Conservation (phyloP, 75 land plant genomes). For the Isoetes taiwanensis region DNA sequence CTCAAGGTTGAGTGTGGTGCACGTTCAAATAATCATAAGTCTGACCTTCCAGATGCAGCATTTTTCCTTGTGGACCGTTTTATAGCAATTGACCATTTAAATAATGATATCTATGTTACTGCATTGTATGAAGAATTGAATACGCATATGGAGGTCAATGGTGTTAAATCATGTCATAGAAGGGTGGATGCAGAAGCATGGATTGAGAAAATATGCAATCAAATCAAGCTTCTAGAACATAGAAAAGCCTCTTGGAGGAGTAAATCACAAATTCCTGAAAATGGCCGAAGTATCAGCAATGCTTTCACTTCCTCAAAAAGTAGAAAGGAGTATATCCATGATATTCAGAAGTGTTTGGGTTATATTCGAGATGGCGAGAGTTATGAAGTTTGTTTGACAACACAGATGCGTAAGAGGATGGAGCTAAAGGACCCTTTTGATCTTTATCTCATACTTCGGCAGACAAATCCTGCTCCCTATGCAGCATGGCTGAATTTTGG, state of each 20-base stretch:
- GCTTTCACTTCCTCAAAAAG: conserved; percentile 29
- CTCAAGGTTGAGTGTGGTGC: conserved; percentile 90
- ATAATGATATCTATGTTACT: conserved; percentile 71
- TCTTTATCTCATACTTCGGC: conserved; percentile 62
- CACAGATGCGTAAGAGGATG: conserved; percentile 52
- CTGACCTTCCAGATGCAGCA: conserved; percentile 84
- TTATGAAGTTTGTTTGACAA: conserved; percentile 91
- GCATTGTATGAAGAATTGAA: conserved; percentile 17
- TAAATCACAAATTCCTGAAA: neutral
- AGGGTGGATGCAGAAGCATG: conserved; percentile 25
- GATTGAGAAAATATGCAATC: conserved; percentile 46
- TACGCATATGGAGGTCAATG: conserved; percentile 2
- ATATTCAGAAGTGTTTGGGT: conserved; percentile 52
- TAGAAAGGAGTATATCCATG: conserved; percentile 45
- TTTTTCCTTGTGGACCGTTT: conserved; percentile 81
- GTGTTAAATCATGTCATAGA: neutral
- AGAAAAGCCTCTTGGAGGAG: conserved; percentile 12
- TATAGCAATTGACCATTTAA: conserved; percentile 62
- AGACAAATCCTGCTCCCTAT: conserved; percentile 90
- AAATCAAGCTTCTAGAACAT: conserved; percentile 25
- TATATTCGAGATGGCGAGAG: conserved; percentile 90
- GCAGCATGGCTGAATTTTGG: conserved; percentile 95
- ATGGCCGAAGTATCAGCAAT: conserved; percentile 6
- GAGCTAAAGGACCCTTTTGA: conserved; percentile 33
- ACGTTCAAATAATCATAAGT: conserved; percentile 47